Evolutionary conservation across 2,329 filamentous ascomycete species (phyloP).

Genomic region (Ophiostoma novo-ulmi): DNA sequence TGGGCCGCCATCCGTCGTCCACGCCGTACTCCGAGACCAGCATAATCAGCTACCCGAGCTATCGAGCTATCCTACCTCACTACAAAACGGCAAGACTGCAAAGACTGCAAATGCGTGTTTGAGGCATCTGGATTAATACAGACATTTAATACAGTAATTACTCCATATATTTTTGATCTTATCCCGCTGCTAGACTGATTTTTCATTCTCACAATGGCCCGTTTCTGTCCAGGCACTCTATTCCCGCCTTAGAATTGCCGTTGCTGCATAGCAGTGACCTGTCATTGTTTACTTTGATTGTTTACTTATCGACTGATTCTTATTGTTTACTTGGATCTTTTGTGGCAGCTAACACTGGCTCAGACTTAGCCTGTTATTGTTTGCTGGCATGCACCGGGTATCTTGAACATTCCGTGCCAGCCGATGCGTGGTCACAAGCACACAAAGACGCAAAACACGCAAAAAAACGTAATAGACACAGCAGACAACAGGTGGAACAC

Average conservation of each 20-base stretch:
- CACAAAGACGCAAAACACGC: neutral
- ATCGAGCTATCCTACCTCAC: neutral
- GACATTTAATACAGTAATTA: neutral
- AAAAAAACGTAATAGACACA: neutral
- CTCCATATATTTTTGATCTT: neutral
- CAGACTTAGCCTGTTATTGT: neutral
- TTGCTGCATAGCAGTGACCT: constrained; percentile 5
- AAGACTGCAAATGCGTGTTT: neutral
- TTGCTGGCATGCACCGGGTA: constrained; percentile 8
- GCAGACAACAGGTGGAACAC: neutral
- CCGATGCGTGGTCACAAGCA: neutral
- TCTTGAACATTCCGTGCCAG: neutral
- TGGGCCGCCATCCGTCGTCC: neutral
- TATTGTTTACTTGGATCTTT: neutral
- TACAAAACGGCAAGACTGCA: neutral
- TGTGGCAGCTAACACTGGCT: neutral
- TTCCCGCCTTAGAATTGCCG: neutral
- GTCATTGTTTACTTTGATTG: constrained; percentile 1
- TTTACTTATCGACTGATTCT: neutral
- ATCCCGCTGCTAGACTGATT: neutral
- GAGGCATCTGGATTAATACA: neutral
- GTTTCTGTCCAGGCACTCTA: neutral
- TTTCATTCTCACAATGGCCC: neutral
- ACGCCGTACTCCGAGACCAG: constrained; percentile 11
- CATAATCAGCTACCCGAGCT: neutral